Percentiles rank a stretch among this genome's conserved stretches.
These are phyloP conservation scores for Torulaspora franciscae DNA, from an alignment of 805 yeast species.

Conservation along the genomic window DNA sequence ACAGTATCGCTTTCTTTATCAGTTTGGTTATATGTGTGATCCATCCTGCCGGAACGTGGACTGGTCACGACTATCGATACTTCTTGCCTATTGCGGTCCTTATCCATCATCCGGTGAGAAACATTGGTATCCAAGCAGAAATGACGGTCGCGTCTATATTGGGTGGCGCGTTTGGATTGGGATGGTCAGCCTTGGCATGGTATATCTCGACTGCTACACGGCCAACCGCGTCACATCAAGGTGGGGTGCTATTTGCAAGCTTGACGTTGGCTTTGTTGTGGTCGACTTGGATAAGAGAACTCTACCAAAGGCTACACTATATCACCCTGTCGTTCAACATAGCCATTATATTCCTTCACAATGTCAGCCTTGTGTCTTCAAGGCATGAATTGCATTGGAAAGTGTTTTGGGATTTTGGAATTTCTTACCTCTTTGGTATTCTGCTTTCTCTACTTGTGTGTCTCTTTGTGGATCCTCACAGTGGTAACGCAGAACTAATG, in stretches of 20 bases:
- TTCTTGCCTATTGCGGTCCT: constrained; percentile 42
- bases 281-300: constrained; percentile 41
- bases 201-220: constrained; percentile 40
- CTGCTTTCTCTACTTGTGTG: constrained; percentile 37
- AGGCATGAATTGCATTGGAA: constrained; percentile 32
- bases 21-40: constrained; percentile 40
- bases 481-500: constrained; percentile 38
- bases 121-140: constrained; percentile 45
- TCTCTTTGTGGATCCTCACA: constrained; percentile 37
- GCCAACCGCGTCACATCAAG: constrained; percentile 41
- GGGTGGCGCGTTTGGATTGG: constrained; percentile 42
- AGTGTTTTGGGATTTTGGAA: constrained; percentile 39
- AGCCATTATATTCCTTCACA: constrained; percentile 37
- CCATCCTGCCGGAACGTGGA: constrained; percentile 39
- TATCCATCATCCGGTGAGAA: constrained; percentile 45
- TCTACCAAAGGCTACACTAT: constrained; percentile 40
- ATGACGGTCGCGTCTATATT: constrained; percentile 39
- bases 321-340: constrained; percentile 36
- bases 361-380: constrained; percentile 23
- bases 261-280: constrained; percentile 37
- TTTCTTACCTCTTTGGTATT: constrained; percentile 45
- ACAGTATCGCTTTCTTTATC: constrained; percentile 39
- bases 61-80: constrained; percentile 38
- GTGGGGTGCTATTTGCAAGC: constrained; percentile 44
- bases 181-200: constrained; percentile 43